Conservation (phyloP, 768 basidiomycete genomes). For the Candolleomyces aberdarensis region DNA sequence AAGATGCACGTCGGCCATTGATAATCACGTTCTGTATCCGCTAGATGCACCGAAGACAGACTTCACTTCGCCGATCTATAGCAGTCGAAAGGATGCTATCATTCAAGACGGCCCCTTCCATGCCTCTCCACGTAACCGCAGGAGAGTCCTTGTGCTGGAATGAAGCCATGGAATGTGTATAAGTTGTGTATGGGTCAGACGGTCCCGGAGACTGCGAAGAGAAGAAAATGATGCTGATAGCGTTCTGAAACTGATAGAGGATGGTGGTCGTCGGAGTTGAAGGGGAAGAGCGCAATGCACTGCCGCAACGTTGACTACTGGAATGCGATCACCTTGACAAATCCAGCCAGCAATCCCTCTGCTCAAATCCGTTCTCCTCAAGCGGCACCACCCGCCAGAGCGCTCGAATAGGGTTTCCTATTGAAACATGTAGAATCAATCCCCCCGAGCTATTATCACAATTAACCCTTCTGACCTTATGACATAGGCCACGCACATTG, state of each 20-base stretch:
- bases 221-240: slow-evolving; percentile 1
- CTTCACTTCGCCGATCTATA: slow-evolving; percentile 11
- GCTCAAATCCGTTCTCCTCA: no score
- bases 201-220: not conserved
- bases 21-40: slow-evolving; percentile 11
- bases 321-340: not conserved
- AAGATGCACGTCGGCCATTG: slow-evolving; percentile 9
- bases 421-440: no score
- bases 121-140: not conserved
- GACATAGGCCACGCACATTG: no score
- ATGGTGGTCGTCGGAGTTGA: not conserved
- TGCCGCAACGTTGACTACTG: not conserved
- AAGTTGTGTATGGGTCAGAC: no score
- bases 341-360: no score
- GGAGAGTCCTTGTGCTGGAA: no score
- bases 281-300: not conserved
- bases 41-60: not conserved
- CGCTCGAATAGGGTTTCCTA: no score
- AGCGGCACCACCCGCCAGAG: no score
- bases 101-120: not conserved
- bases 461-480: no score
- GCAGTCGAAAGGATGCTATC: not conserved
- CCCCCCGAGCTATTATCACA: no score
- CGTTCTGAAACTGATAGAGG: slow-evolving; percentile 2
- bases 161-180: no score